Evolutionary conservation across 306 rosid species (phyloP).

Genomic region (Malus fusca): DNA sequence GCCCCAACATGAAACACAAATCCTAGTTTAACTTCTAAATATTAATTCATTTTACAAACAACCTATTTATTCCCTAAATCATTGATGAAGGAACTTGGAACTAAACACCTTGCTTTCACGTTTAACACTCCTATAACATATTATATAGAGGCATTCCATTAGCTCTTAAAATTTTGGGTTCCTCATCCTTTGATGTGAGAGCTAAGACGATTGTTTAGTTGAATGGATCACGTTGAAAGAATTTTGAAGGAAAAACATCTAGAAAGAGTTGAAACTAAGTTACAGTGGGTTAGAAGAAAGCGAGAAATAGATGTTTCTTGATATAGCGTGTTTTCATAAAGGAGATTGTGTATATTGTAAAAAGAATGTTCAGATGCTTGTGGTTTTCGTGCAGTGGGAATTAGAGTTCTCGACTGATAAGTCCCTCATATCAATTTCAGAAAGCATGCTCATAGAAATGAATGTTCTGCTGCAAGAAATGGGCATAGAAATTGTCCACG

Average conservation of each 20-base stretch:
- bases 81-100: no score
- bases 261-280: neutral
- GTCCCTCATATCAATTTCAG: slow-evolving; percentile 21
- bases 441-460: neutral
- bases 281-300: neutral
- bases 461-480: slow-evolving; percentile 12
- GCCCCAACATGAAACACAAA: no score
- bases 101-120: neutral
- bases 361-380: neutral
- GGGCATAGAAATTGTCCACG: no score
- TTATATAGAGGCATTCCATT: neutral
- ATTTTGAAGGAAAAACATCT: neutral
- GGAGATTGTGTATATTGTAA: slow-evolving; percentile 1
- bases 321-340: slow-evolving; percentile 23
- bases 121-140: neutral
- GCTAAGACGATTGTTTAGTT: neutral
- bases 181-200: neutral
- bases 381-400: slow-evolving; percentile 13
- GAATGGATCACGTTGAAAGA: neutral
- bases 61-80: no score
- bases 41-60: no score
- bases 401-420: slow-evolving; percentile 27
- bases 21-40: no score
- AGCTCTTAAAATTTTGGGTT: neutral
- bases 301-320: slow-evolving; percentile 21